A percentile compares a stretch with the other conserved stretches of the same genome.
Conservation (phyloP, 1,284 basidiomycete genomes). For the Flammula alnicola region DNA sequence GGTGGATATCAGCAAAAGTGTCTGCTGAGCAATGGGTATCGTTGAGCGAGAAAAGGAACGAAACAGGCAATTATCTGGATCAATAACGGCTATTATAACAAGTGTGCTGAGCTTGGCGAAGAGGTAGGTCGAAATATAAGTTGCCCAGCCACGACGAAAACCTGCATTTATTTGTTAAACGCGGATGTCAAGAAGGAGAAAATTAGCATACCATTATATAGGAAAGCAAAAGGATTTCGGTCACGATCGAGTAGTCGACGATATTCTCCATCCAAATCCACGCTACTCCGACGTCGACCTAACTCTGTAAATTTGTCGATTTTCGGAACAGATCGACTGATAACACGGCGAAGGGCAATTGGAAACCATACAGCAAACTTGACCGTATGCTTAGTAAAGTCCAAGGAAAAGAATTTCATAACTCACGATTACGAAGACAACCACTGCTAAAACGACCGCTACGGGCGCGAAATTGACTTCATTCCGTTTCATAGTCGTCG, state of each 20-base stretch:
- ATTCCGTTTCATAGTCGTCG: constrained; percentile 72
- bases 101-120: constrained; percentile 74
- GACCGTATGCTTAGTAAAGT: constrained; percentile 7
- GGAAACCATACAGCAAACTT: constrained; percentile 80
- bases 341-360: constrained; percentile 60
- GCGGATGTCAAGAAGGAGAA: neutral
- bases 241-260: constrained; percentile 69
- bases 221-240: constrained; percentile 70
- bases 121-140: constrained; percentile 66
- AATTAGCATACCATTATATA: constrained; percentile 64
- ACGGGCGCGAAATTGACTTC: constrained; percentile 75
- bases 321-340: constrained; percentile 62
- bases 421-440: constrained; percentile 60
- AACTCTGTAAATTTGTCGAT: constrained; percentile 76
- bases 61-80: constrained; percentile 75
- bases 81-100: constrained; percentile 69
- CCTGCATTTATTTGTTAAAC: constrained; percentile 40
- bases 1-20: constrained; percentile 64
- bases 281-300: constrained; percentile 58
- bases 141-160: constrained; percentile 72
- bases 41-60: constrained; percentile 52
- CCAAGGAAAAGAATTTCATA: constrained; percentile 8
- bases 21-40: constrained; percentile 67
- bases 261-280: constrained; percentile 77
- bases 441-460: constrained; percentile 59